A percentile compares a stretch with the other conserved stretches of the same genome.
Conservation (phyloP, 2,329 filamentous ascomycete genomes). For the Reticulascus tulasneorum region DNA sequence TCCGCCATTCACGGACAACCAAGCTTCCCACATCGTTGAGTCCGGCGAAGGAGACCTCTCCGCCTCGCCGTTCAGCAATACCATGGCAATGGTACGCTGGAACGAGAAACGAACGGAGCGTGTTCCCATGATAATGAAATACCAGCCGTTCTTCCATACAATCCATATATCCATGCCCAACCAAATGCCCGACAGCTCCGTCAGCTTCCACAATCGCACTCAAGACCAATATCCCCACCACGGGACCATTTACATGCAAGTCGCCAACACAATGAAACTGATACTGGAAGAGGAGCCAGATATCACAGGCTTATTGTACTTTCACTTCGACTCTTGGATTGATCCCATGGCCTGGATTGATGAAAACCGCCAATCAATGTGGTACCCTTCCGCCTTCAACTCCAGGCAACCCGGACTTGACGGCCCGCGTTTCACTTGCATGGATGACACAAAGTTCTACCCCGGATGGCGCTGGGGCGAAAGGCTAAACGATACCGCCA, state of each 20-base stretch:
- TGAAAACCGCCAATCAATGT: slow-evolving; percentile 22
- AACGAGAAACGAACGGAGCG: slow-evolving; percentile 22
- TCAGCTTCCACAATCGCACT: slow-evolving; percentile 19
- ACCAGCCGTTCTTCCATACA: slow-evolving; percentile 25
- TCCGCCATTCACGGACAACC: slow-evolving; percentile 5
- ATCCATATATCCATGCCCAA: slow-evolving; percentile 23
- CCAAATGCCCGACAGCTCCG: slow-evolving; percentile 10
- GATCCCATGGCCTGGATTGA: slow-evolving; percentile 22
- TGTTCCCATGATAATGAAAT: slow-evolving; percentile 20
- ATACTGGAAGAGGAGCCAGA: slow-evolving; percentile 21
- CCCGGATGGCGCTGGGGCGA: slow-evolving; percentile 16
- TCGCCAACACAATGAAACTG: slow-evolving; percentile 24
- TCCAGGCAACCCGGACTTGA: slow-evolving; percentile 8
- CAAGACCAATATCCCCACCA: slow-evolving; percentile 19
- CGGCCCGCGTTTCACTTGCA: slow-evolving; percentile 18
- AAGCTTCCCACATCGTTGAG: slow-evolving; percentile 3
- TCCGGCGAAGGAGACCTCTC: slow-evolving; percentile 8
- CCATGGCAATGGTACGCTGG: slow-evolving; percentile 23
- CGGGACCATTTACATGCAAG: slow-evolving; percentile 17
- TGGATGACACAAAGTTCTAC: slow-evolving; percentile 16
- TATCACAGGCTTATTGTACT: slow-evolving; percentile 24
- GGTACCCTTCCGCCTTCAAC: slow-evolving; percentile 18
- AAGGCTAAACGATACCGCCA: slow-evolving; percentile 10
- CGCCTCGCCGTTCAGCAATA: slow-evolving; percentile 23
- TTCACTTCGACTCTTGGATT: slow-evolving; percentile 29